Percentiles rank a stretch among this genome's conserved stretches.
phyloP scores from a whole-genome alignment of 2,329 filamentous ascomycete species.

The Colletotrichum caudatum region DNA sequence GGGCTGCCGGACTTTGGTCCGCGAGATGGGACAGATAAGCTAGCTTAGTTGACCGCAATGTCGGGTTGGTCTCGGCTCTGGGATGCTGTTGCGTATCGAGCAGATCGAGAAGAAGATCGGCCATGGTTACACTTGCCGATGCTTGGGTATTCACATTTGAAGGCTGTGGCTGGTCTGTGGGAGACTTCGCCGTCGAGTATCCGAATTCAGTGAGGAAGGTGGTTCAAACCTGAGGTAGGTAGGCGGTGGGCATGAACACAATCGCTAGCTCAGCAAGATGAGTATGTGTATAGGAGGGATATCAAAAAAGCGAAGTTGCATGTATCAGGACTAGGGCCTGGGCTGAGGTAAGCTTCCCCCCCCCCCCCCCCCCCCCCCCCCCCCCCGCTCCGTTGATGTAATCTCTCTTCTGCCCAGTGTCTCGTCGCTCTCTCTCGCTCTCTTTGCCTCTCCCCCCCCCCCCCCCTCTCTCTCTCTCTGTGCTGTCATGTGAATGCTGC shows the following conservation, averaged over 20 bases:
- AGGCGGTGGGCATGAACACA: background rate
- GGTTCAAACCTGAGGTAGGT: background rate
- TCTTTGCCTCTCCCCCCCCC: too few species aligned
- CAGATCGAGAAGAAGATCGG: slow-evolving; percentile 81
- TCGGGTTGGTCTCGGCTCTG: slow-evolving; percentile 3
- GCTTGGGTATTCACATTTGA: background rate
- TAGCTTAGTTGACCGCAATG: slow-evolving; percentile 47
- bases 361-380: too few species aligned
- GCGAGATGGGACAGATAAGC: slow-evolving; percentile 83
- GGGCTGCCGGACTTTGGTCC: slow-evolving; percentile 78
- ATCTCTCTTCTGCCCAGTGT: too few species aligned
- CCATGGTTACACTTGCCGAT: slow-evolving; percentile 58
- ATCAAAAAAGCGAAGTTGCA: background rate
- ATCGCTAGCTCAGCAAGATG: background rate
- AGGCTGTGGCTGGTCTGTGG: background rate
- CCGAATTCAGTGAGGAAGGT: background rate
- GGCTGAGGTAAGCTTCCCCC: background rate
- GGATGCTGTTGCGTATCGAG: slow-evolving; percentile 47
- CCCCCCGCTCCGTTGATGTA: too few species aligned
- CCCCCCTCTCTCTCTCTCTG: too few species aligned
- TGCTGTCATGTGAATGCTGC: background rate
- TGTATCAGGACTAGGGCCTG: background rate
- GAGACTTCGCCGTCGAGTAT: background rate
- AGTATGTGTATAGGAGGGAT: background rate
- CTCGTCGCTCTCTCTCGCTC: too few species aligned